Conservation (phyloP, 2,329 filamentous ascomycete genomes). For the Xenosphaeropsis pyriputrescens region DNA sequence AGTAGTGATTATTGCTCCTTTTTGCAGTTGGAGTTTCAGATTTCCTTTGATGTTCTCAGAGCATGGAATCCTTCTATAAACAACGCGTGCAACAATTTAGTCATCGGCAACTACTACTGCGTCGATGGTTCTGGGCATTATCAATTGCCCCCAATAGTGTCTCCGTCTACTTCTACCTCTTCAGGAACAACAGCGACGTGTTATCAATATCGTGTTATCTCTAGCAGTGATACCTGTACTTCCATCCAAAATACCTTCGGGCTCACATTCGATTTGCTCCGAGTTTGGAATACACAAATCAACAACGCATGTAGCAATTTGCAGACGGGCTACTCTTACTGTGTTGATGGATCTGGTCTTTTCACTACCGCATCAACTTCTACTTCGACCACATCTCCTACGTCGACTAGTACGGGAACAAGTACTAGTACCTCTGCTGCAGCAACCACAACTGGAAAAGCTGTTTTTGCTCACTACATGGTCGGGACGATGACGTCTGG, state of each 20-base stretch:
- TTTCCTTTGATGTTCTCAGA: not conserved
- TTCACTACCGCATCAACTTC: not conserved
- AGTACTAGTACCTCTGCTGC: no score
- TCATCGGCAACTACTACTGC: not conserved
- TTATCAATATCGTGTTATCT: not conserved
- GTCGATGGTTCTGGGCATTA: not conserved
- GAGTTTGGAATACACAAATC: not conserved
- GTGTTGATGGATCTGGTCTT: not conserved
- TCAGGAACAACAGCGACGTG: not conserved
- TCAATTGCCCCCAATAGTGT: not conserved
- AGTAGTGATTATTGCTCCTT: not conserved
- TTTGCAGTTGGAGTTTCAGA: not conserved
- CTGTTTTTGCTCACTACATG: not conserved
- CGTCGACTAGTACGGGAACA: no score
- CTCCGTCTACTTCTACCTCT: not conserved
- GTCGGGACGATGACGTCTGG: conserved; percentile 7
- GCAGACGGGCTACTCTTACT: not conserved
- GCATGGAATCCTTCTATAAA: not conserved
- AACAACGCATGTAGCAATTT: conserved; percentile 1
- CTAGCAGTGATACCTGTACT: not conserved
- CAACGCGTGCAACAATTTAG: not conserved
- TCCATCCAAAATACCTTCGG: not conserved
- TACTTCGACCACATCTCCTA: not conserved
- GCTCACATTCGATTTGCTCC: not conserved
- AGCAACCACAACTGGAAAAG: no score